Evolutionary conservation across 1,284 basidiomycete species (phyloP), one percentile per base, ranked within the genome.

Genomic region (Agroathelia rolfsii): DNA sequence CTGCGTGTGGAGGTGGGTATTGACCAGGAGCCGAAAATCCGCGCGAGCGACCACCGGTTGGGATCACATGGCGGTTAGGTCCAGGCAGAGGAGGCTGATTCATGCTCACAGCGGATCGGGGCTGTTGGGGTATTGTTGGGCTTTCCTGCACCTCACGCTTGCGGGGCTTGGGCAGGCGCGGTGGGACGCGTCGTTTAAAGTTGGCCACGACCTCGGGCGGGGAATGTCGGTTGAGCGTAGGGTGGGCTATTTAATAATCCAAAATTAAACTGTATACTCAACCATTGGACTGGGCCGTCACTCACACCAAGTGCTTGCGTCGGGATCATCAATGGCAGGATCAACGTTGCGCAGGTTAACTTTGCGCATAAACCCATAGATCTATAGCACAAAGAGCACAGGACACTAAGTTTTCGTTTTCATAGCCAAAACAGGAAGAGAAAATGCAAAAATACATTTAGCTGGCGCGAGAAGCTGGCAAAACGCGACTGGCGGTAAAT

Each of bases 291-390:
- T 36, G 26, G 23, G 30, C 16, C 24, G 33, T 17, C 36, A 74
- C 86, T 55, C 62, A 89, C 86, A 89, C 87, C 87, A 92, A 41
- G 86, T 89, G 57, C 83, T 88, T 6, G 87, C 86, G 60, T 92
- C 87, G 38, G 87, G 87, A 62, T 90, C 86, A 59, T 85, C 81
- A 42, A 90, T 88, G 41, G 83, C 84, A 41, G 82, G 83, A 64
- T 92, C 87, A 51, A 89, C 81, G 58, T 89, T 88, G 50, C 86
- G 78, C 43, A 90, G 69, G 63, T 87, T 87, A 51, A 90, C 82
- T 58, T 90, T 90, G 58, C 87, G 84, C 84, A 90, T 90, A 66
- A 88, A 92, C 43, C 87, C 88, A 62, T 92, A 92, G 58, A 92
- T 92, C 87, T 90, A 52, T 37, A 35, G 32, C 37, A 34, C 38